Conservation (phyloP, 352 stramenopile species). For the Phytophthora hybrid region DNA sequence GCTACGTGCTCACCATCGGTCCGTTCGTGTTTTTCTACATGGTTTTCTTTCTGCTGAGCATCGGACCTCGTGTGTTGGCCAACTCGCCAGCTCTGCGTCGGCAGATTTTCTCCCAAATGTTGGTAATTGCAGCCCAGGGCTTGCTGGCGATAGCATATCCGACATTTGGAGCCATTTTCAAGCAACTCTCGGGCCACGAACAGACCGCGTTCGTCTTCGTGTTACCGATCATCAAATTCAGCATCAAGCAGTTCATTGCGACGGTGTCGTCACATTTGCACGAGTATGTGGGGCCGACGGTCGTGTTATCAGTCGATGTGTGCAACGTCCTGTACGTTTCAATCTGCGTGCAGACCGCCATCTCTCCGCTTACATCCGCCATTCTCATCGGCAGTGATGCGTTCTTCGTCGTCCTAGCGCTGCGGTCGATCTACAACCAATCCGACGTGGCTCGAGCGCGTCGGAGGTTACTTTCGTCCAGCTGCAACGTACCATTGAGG, state of each 20-base stretch:
- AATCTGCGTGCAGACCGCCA: slow-evolving; percentile 33
- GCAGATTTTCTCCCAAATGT: slow-evolving; percentile 16
- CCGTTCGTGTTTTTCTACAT: slow-evolving; percentile 31
- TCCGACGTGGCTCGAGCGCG: not conserved
- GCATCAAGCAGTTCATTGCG: slow-evolving; percentile 30
- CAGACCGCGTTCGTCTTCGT: slow-evolving; percentile 12
- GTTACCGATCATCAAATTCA: slow-evolving; percentile 25
- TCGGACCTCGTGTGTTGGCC: slow-evolving; percentile 4
- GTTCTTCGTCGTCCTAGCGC: slow-evolving; percentile 3
- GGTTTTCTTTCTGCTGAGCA: slow-evolving; percentile 25
- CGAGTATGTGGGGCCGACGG: slow-evolving; percentile 18
- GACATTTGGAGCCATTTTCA: slow-evolving; percentile 22
- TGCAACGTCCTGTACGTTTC: slow-evolving; percentile 39
- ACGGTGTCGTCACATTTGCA: slow-evolving; percentile 1
- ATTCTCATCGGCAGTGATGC: slow-evolving; percentile 9
- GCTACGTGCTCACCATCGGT: slow-evolving; percentile 21
- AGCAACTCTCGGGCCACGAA: not conserved
- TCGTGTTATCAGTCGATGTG: slow-evolving; percentile 37
- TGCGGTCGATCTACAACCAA: slow-evolving; percentile 15
- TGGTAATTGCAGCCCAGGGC: slow-evolving; percentile 23
- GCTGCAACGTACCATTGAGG: not conserved
- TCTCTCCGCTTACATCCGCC: not conserved
- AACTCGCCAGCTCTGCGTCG: slow-evolving; percentile 7
- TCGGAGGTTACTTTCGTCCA: not conserved
- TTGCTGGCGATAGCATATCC: slow-evolving; percentile 30